Evolutionary conservation across 2,329 filamentous ascomycete genomes (phyloP), one percentile per base, ranked within the genome.

Genomic region (Domatiomyces catenatus): DNA sequence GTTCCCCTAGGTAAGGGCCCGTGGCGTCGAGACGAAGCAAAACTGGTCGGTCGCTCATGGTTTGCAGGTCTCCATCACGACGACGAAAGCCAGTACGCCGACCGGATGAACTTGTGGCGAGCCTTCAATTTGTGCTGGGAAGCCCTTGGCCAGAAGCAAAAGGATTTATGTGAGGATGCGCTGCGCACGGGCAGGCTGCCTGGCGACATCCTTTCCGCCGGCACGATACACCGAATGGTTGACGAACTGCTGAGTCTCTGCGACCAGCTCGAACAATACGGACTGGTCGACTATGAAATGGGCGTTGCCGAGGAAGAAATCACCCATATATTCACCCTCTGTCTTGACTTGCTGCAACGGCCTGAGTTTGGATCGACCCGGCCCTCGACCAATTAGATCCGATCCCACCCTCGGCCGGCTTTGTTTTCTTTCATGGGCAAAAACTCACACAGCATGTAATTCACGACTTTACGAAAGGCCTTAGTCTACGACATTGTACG

Each of bases 231-330:
- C 60, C 81, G 80, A 58, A 82, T 96, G 77, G 87, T 86, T 10
- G 82, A 83, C 50, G 84, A 94, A 60, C 68, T 98, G 26, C 76
- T 94, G 50, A 77, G 81, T 48, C 73, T 94, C 48, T 94, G 89
- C 64, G 88, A 96, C 64, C 78, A 78, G 48, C 77, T 96, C 55
- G 90, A 96, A 66, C 82, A 84, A 58, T 83, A 93, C 63, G 92
- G 92, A n/a, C 71, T 98, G 46, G 87, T 98, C 8, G 92, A 98
- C 69, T 98, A 96, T 65, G 84, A 96, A 62, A 93, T 94, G 70
- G 92, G 92, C 7, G 86, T 96, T 22, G 93, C 87, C 79, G 92
- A 96, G 67, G 89, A 96, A 63, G 81, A 86, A 62, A 95, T 96
- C 59, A 78, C 92, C 59, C 77, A 78, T 52, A 56, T 57, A 17